Evolutionary conservation across 805 yeast species (phyloP), one percentile per base, ranked within the genome.

Genomic region (Saturnispora mendoncae): DNA sequence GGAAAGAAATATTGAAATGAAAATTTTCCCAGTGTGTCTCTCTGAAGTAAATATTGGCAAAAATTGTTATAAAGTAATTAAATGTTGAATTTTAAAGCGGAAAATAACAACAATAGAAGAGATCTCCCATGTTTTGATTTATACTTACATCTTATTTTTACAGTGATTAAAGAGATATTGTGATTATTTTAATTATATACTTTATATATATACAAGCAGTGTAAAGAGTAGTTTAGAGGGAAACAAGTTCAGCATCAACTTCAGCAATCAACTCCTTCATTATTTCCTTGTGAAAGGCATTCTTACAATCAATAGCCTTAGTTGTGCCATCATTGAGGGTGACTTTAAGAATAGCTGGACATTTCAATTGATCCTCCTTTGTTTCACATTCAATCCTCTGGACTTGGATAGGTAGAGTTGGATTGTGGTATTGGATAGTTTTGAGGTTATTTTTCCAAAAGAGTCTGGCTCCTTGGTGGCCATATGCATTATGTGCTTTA

Each of bases 381-480:
- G 62, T 60, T 4, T 45, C 55, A 46, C 60, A 64, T 34, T 67
- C 64, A 33, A 82, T 67, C 50, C 87, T 67, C 12, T 71, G 64
- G 27, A 85, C 80, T 19, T 70, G 67, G 42, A 85, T 76, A 19
- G 75, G 71, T 21, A 83, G 54, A 33, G 66, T 64, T n/a, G 90
- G 88, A 59, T 87, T 87, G 64, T 85, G 88, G 60, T 83, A 87
- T 57, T 76, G 79, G 47, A 87, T 68, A 6, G 87, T 76, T 20
- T 92, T 94, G 43, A 87, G 65, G 61, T 76, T 72, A 39, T 68
- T 64, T 51, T 74, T 75, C 92, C 94, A 84, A 61, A 87, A 84
- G 49, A 73, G 72, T 52, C 79, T 75, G 42, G 83, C 73, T 2
- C 88, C 88, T 63, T 71, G 67, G 51, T 80, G 78, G 1, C 84